A percentile compares a stretch with the other conserved stretches of the same genome.
phyloP scores from a whole-genome alignment of 2,329 filamentous ascomycete genomes.

The Diatrype stigma region DNA sequence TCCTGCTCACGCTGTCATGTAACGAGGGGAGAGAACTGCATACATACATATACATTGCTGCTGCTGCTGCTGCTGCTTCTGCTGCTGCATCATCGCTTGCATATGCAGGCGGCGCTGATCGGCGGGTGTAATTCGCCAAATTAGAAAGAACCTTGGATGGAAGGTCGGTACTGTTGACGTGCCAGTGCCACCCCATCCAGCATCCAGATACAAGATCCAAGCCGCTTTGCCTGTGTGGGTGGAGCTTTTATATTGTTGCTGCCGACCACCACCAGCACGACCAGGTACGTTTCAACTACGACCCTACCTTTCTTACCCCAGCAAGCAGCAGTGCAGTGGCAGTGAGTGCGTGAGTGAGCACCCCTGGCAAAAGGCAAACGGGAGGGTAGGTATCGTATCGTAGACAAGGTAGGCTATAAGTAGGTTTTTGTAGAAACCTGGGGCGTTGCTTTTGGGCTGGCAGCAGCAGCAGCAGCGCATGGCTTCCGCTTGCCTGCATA shows the following conservation, averaged over 20 bases:
- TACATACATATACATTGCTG: slow-evolving; percentile 2
- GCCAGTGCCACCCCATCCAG: slow-evolving; percentile 17
- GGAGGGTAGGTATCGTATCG: too few relatives aligned
- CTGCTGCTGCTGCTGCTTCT: not conserved
- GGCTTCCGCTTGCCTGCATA: not conserved
- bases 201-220: not conserved
- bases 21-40: not conserved
- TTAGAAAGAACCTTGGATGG: too few relatives aligned
- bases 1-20: not conserved
- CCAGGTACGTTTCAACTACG: too few relatives aligned
- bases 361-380: too few relatives aligned
- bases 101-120: slow-evolving; percentile 26
- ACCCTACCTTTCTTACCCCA: too few relatives aligned
- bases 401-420: too few relatives aligned
- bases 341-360: too few relatives aligned
- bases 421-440: not conserved
- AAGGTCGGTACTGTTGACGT: slow-evolving; percentile 18
- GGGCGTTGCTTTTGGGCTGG: not conserved
- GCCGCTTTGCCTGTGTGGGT: too few relatives aligned
- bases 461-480: not conserved
- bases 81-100: slow-evolving; percentile 27
- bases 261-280: not conserved
- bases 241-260: not conserved
- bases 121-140: slow-evolving; percentile 21
- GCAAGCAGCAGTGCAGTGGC: too few relatives aligned